Conservation (phyloP, 345 rosid genomes). For the Salix exigua region DNA sequence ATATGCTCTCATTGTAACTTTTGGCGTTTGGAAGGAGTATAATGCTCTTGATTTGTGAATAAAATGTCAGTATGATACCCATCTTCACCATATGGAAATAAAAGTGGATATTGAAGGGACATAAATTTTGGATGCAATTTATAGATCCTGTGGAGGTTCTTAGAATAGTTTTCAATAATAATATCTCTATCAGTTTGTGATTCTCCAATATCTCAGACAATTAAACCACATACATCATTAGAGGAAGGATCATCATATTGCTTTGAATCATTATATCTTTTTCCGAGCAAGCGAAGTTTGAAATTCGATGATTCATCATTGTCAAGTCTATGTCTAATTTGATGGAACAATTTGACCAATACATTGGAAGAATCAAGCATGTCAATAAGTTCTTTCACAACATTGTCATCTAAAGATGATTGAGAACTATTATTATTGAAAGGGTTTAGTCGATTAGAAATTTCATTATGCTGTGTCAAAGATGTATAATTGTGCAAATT, state of each 20-base stretch:
- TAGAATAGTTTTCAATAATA: neutral
- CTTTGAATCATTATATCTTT: neutral
- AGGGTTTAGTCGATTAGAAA: neutral
- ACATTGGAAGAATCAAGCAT: neutral
- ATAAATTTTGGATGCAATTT: neutral
- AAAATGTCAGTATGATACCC: neutral
- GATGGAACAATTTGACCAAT: neutral
- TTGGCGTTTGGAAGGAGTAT: fast-evolving
- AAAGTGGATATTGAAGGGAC: neutral
- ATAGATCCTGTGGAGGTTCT: neutral
- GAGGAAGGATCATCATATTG: neutral
- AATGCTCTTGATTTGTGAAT: neutral
- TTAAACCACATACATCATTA: neutral
- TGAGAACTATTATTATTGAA: fast-evolving
- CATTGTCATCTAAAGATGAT: fast-evolving
- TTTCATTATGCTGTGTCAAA: too few relatives aligned
- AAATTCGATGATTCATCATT: neutral
- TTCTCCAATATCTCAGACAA: neutral
- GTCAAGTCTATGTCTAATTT: neutral
- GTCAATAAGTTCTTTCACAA: neutral
- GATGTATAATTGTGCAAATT: too few relatives aligned
- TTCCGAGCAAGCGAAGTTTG: neutral
- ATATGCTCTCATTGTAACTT: neutral
- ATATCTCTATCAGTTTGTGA: neutral
- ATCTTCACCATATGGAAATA: neutral